Percentiles rank a stretch among this genome's conserved stretches.
Conservation (phyloP, 129 eudicot genomes). For the Flaveria trinervia region DNA sequence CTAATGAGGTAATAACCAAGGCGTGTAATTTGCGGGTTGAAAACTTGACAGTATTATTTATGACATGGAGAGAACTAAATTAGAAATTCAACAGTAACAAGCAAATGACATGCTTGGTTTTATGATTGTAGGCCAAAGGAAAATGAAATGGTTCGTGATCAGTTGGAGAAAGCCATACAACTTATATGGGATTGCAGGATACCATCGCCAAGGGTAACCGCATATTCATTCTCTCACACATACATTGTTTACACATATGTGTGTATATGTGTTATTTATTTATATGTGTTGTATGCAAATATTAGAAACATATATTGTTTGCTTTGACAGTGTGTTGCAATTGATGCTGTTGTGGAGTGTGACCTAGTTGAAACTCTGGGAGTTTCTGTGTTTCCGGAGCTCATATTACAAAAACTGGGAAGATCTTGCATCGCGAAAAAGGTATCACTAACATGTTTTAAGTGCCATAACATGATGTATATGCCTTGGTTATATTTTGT, state of each 20-base stretch:
- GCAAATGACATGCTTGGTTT: background rate
- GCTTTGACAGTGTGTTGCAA: conserved; percentile 74
- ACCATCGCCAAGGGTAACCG: conserved; percentile 91
- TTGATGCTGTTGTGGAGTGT: conserved; percentile 83
- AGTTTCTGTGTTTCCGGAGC: conserved; percentile 76
- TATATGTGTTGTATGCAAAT: background rate
- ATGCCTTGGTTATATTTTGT: background rate
- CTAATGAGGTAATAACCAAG: too few species aligned
- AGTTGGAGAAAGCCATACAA: conserved; percentile 84
- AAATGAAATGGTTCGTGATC: conserved; percentile 69
- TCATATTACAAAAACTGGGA: conserved; percentile 88
- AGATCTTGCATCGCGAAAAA: conserved; percentile 80
- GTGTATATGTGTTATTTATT: background rate
- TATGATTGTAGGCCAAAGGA: conserved; percentile 69
- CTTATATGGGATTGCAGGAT: conserved; percentile 96
- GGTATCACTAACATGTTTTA: conserved; percentile 43
- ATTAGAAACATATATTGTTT: background rate
- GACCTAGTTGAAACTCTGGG: conserved; percentile 76
- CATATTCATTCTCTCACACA: background rate
- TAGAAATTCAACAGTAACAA: background rate
- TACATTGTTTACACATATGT: background rate
- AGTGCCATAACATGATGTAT: background rate
- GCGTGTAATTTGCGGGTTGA: too few species aligned
- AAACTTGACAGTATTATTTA: too few species aligned
- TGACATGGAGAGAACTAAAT: too few species aligned